Conservation (phyloP, 2,329 filamentous ascomycete genomes). For the Pyricularia pennisetigena region DNA sequence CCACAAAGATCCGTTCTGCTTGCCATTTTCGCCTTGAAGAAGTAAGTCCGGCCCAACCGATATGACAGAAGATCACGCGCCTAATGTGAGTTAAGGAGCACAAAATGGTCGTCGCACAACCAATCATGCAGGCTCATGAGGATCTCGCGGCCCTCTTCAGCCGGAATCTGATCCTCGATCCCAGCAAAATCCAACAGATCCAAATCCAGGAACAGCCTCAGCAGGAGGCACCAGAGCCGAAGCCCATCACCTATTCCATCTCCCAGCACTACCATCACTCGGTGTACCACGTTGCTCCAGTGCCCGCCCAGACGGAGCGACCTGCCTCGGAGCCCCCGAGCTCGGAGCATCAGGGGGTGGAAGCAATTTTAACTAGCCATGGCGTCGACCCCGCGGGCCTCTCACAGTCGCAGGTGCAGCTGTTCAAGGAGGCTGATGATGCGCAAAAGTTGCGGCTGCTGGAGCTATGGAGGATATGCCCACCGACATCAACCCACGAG, state of each 20-base stretch:
- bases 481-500: constrained; percentile 46
- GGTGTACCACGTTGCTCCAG: constrained; percentile 42
- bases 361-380: constrained; percentile 51
- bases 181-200: constrained; percentile 9
- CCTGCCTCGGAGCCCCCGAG: constrained; percentile 41
- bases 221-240: constrained; percentile 12
- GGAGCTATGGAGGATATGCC: constrained; percentile 77
- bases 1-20: not conserved
- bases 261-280: constrained; percentile 82
- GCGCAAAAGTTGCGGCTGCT: constrained; percentile 66
- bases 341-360: constrained; percentile 30
- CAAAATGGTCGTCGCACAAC: constrained; percentile 9
- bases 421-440: constrained; percentile 67
- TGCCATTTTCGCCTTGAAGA: not conserved
- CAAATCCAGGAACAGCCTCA: not conserved
- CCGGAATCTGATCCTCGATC: constrained; percentile 59
- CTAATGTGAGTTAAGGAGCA: not conserved
- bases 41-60: not conserved
- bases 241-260: constrained; percentile 57
- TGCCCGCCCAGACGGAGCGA: constrained; percentile 24
- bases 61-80: not conserved
- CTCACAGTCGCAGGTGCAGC: constrained; percentile 63
- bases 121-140: constrained; percentile 57
- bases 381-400: constrained; percentile 62
- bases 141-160: constrained; percentile 76